Evolutionary conservation across 306 rosid genomes (phyloP), one percentile per base, ranked within the genome.

Genomic region (Cicer yamashitae): DNA sequence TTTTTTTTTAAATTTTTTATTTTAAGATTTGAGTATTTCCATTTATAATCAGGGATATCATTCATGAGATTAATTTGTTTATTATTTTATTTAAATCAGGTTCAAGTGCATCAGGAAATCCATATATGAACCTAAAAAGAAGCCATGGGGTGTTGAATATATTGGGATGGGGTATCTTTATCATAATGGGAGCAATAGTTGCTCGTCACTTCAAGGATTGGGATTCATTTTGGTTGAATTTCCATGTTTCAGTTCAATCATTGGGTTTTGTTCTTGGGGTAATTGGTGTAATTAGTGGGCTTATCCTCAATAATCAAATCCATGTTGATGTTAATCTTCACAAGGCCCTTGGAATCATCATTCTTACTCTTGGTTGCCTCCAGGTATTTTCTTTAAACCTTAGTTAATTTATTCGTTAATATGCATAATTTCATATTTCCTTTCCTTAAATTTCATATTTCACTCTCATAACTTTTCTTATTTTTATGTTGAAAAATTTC

Each of bases 151-250:
- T 79, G 59, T 64, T 91, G 79, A 89, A 86, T 34, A 91, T 86
- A 45, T 8, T 89, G 30, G 97, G 94, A 71, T 91, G 97, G 97
- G 93, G 97, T 7, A 85, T 89, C 34, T 56, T 89, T 18, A 77
- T 86, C 48, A 83, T 89, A 74, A 82, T 91, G 79, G 97, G 97
- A 75, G 82, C 89, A 45, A 83, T 89, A 25, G 82, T 86, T 74
- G 93, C 93, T 30, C 86, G 97, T 8, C 62, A 91, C 82, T 80
- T 88, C 47, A 86, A 53, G 51, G 75, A 86, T 10, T 86, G 86
- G 84, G 87, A 88, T 53, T 89, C 90, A 15, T 63, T 74, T 82
- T 89, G 96, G 94, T 91, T 91, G 82, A 80, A 88, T 79, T 78
- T 85, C 10, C 97, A 91, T 58, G 66, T 37, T 17, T 63, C 82